These are phyloP conservation scores for Sparassis latifolia DNA, from an alignment of 1,284 basidiomycete genomes.

Conservation along the genomic window DNA sequence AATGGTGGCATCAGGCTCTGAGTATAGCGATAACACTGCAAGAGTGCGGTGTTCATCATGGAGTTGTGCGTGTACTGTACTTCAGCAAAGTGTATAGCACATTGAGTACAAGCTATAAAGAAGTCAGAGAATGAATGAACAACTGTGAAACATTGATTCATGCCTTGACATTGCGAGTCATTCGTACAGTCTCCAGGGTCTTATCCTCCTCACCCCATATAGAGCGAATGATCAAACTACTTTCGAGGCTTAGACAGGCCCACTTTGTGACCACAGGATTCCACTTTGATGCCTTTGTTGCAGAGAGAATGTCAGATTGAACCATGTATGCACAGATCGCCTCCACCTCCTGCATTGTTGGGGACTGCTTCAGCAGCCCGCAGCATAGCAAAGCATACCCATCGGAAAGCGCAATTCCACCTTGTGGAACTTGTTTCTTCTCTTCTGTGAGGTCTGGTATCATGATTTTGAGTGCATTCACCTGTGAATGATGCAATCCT, in stretches of 20 bases:
- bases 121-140: background rate
- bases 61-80: background rate
- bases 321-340: background rate
- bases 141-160: background rate
- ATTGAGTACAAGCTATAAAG: background rate
- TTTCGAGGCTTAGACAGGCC: slow-evolving; percentile 7
- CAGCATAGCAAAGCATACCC: slow-evolving; percentile 5
- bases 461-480: slow-evolving; percentile 17
- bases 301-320: background rate
- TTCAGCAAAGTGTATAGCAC: background rate
- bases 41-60: background rate
- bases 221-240: slow-evolving; percentile 9
- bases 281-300: background rate
- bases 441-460: slow-evolving; percentile 8
- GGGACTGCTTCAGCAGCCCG: background rate
- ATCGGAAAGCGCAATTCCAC: slow-evolving; percentile 5
- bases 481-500: slow-evolving; percentile 6
- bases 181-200: background rate
- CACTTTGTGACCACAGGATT: background rate
- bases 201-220: slow-evolving; percentile 12
- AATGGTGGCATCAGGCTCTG: background rate
- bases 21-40: background rate
- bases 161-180: slow-evolving; percentile 4
- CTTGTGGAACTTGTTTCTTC: background rate
- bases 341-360: background rate